Evolutionary conservation across 2,329 filamentous ascomycete genomes (phyloP), one percentile per base, ranked within the genome.

Genomic region (Dryadomyces sulphureus): DNA sequence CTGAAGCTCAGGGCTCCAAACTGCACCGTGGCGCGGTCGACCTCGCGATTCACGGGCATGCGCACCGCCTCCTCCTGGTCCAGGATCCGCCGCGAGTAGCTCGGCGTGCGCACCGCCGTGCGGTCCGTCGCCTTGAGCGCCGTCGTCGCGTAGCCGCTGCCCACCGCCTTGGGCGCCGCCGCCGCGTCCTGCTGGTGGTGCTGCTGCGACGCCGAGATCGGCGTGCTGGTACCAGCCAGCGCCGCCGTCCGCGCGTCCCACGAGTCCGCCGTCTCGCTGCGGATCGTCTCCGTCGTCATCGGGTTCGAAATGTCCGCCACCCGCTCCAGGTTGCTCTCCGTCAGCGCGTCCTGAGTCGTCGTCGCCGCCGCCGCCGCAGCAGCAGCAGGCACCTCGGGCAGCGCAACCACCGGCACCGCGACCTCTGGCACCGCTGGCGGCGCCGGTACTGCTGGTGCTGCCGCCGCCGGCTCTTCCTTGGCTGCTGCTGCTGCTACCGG

Each of bases 1-100:
- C 85, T 89, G 57, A 98, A 65, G 59, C 83, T 93, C 71, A 98
- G 86, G 62, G 89, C 93, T 52, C 92, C 92, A 61, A 98, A 98
- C 60, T 96, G 90, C 42, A 98, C 88, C 43, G 89, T 84, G 54
- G 90, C 79, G 56, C 88, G 81, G 61, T 96, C 90, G 24, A 98
- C 84, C 45, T 92, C 89, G 54, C 92, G 88, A 68, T 95, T 94
- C 49, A 86, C 88, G 40, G 92, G 92, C 90, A 98, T 95, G 53
- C 94, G 88, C 36, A 98, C 92, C 49, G 92, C 87, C 67, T 98
- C 92, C 63, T 94, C 89, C 61, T 98, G 92, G 56, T 96, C 89
- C 57, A 94, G 72, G 45, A 95, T 75, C 57, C 87, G 84, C 54
- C 90, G 80, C 62, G 93, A 84, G 63, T 84, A 87, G 65, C 81